Evolutionary conservation across 169 alveolate genomes (phyloP).

Genomic region (Haemoproteus tartakovskyi): DNA sequence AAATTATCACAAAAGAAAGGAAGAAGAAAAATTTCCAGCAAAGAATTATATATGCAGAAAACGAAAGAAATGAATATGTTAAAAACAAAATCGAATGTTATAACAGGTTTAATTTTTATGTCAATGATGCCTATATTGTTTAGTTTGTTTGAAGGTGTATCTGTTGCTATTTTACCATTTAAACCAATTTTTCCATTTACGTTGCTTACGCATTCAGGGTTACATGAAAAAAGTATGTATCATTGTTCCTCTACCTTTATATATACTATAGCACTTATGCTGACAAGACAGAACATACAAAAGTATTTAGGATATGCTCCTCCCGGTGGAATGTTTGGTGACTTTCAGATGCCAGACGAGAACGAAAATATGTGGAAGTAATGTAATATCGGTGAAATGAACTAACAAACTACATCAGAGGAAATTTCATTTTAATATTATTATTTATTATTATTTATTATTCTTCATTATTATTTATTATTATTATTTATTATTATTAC

Average conservation of each 20-base stretch:
- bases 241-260: slow-evolving; percentile 79
- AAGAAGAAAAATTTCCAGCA: slow-evolving; percentile 16
- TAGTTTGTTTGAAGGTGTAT: slow-evolving; percentile 79
- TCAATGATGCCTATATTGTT: slow-evolving; percentile 76
- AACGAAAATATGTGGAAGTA: slow-evolving; percentile 57
- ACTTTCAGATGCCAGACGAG: slow-evolving; percentile 65
- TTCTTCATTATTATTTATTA: too few species aligned
- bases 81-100: slow-evolving; percentile 65
- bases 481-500: too few species aligned
- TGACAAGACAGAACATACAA: slow-evolving; percentile 69
- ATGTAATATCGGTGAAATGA: too few species aligned
- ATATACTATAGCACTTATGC: slow-evolving; percentile 75
- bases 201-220: slow-evolving; percentile 73
- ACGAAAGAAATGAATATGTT: slow-evolving; percentile 47
- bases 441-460: too few species aligned
- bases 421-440: too few species aligned
- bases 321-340: slow-evolving; percentile 64
- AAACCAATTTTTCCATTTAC: slow-evolving; percentile 72
- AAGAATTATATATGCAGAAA: slow-evolving; percentile 48
- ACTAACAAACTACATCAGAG: too few species aligned
- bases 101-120: slow-evolving; percentile 79
- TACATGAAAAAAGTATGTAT: slow-evolving; percentile 66
- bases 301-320: slow-evolving; percentile 74
- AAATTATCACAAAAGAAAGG: slow-evolving; percentile 9
- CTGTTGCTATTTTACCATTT: slow-evolving; percentile 79